Conservation (phyloP, 768 basidiomycete genomes). For the Suillus occidentalis region DNA sequence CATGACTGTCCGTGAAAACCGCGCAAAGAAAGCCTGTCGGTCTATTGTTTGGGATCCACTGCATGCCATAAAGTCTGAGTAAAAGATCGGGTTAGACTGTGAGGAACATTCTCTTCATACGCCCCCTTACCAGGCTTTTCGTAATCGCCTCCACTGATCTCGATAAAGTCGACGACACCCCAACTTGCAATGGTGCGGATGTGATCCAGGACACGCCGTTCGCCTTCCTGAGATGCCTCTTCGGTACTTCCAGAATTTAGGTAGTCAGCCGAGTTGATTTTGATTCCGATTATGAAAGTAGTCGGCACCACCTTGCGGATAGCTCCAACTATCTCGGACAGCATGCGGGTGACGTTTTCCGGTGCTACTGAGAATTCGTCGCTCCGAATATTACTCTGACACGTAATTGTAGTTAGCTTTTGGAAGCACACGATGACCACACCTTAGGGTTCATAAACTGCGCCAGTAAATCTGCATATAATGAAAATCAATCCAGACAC, state of each 20-base stretch:
- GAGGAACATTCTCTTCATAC: constrained; percentile 17
- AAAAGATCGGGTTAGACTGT: not conserved
- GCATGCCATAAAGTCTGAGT: constrained; percentile 45
- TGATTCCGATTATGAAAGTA: constrained; percentile 74
- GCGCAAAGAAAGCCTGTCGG: constrained; percentile 74
- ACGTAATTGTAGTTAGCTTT: constrained; percentile 15
- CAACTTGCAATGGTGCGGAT: constrained; percentile 61
- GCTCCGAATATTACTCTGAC: constrained; percentile 50
- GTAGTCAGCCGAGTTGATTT: constrained; percentile 82
- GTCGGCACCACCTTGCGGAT: constrained; percentile 56
- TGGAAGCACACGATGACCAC: not conserved
- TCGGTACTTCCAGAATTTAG: constrained; percentile 35
- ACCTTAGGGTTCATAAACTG: constrained; percentile 80
- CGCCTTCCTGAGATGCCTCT: constrained; percentile 31
- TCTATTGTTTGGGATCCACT: constrained; percentile 26
- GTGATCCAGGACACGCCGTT: constrained; percentile 54
- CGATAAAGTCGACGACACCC: constrained; percentile 76
- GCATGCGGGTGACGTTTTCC: constrained; percentile 51
- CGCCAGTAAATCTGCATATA: constrained; percentile 63
- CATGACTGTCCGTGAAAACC: constrained; percentile 61
- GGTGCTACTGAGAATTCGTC: constrained; percentile 57
- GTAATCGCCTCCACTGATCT: constrained; percentile 87
- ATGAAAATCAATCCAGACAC: not conserved
- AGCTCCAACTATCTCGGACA: constrained; percentile 52
- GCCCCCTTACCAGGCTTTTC: constrained; percentile 62